Conservation (phyloP, 73 alveolate species). For the Urostyla sp. region DNA sequence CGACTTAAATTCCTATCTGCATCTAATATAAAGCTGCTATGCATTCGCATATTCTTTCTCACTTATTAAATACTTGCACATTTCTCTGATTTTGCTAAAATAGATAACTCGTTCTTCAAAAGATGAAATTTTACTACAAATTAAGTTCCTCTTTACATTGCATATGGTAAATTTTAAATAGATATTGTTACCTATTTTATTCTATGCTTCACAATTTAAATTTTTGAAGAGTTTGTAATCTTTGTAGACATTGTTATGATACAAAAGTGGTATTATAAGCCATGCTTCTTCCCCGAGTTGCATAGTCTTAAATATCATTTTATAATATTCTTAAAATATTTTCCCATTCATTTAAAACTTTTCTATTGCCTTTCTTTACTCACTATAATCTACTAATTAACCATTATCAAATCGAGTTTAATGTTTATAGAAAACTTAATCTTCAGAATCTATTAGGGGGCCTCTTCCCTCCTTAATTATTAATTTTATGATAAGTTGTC, state of each 20-base stretch:
- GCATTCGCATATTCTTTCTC: constrained; percentile 38
- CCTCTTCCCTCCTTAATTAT: constrained; percentile 12
- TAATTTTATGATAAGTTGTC: constrained; percentile 4
- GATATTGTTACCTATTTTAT: constrained; percentile 3
- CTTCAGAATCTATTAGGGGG: not conserved
- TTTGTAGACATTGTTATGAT: constrained; percentile 5
- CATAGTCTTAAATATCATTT: not conserved
- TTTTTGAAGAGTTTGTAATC: constrained; percentile 1
- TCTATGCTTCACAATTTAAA: not conserved
- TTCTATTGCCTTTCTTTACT: constrained; percentile 32
- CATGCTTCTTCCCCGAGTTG: constrained; percentile 31
- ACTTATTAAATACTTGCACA: constrained; percentile 12
- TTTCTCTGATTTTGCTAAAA: not conserved
- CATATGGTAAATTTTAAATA: not conserved
- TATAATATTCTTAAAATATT: constrained; percentile 8
- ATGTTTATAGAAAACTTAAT: constrained; percentile 25
- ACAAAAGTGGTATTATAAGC: not conserved
- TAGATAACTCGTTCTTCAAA: not conserved
- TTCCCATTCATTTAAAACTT: constrained; percentile 6
- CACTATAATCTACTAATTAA: constrained; percentile 29
- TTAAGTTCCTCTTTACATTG: constrained; percentile 16
- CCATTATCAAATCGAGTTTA: constrained; percentile 44
- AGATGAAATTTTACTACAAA: not conserved
- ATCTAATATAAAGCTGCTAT: not conserved
- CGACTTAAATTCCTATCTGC: not conserved